Evolutionary conservation across 306 rosid genomes (phyloP).

Genomic region (Vachellia pachyceras): DNA sequence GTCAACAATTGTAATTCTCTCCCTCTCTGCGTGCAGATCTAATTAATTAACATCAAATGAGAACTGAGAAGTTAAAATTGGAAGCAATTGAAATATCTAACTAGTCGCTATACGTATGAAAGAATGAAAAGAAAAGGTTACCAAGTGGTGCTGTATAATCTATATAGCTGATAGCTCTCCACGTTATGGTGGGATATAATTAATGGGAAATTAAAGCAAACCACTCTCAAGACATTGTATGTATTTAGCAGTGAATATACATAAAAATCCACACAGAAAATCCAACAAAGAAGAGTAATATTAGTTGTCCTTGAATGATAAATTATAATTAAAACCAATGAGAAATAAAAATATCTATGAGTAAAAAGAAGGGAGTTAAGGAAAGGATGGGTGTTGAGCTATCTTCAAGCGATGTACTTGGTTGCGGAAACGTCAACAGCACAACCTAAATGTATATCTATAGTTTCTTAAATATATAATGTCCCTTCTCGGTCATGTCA

Average conservation of each 20-base stretch:
- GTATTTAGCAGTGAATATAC: no score
- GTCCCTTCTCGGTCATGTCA: conserved; percentile 24
- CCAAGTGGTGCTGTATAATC: no score
- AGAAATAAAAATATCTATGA: neutral
- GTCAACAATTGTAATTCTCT: no score
- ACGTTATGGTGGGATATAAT: neutral
- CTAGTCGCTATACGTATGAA: no score
- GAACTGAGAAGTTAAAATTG: no score
- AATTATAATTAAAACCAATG: neutral
- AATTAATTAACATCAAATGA: neutral
- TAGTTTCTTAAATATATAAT: neutral
- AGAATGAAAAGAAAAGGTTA: no score
- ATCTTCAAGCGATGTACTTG: conserved; percentile 44
- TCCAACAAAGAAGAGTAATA: neutral
- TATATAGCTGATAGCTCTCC: no score
- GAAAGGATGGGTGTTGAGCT: conserved; percentile 5
- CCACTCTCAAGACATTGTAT: neutral
- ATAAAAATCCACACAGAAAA: neutral
- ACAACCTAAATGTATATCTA: conserved; percentile 16
- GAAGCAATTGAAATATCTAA: no score
- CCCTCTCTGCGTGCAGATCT: neutral
- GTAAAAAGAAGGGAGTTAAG: neutral
- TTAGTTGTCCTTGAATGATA: neutral
- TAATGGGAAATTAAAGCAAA: neutral
- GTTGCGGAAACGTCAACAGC: conserved; percentile 50